Conservation (phyloP, 192 early-diverging fungal species). For the Spizellomyces sp. region DNA sequence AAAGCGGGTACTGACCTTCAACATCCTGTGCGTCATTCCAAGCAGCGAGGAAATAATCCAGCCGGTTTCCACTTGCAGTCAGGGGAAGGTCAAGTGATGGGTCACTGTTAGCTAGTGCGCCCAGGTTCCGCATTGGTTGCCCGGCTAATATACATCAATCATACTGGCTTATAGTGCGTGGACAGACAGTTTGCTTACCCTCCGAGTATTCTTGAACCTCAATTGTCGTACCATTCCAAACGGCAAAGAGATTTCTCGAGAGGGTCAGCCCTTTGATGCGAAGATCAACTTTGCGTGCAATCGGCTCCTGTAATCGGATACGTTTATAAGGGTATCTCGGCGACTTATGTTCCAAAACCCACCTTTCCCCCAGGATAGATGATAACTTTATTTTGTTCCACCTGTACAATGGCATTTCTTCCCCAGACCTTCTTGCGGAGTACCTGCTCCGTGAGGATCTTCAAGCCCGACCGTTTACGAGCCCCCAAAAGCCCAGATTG, state of each 20-base stretch:
- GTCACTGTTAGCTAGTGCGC: too few species aligned
- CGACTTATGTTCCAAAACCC: background rate
- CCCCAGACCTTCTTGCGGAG: slow-evolving; percentile 24
- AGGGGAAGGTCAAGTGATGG: too few species aligned
- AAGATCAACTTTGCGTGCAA: slow-evolving; percentile 16
- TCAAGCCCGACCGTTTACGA: slow-evolving; percentile 13
- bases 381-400: slow-evolving; percentile 30
- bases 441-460: slow-evolving; percentile 20
- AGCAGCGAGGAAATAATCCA: too few species aligned
- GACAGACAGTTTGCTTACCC: slow-evolving; percentile 20
- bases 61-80: too few species aligned
- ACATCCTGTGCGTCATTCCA: too few species aligned
- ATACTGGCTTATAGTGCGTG: too few species aligned
- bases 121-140: too few species aligned
- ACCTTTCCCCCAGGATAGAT: slow-evolving; percentile 27
- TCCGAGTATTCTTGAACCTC: slow-evolving; percentile 46
- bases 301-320: background rate
- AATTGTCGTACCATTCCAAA: slow-evolving; percentile 39
- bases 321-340: too few species aligned
- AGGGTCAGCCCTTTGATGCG: slow-evolving; percentile 39
- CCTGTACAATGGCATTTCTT: slow-evolving; percentile 26
- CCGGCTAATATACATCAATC: too few species aligned
- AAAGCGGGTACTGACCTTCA: too few species aligned
- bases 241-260: slow-evolving; percentile 36
- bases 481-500: slow-evolving; percentile 14